Conservation (phyloP, 176 grass and related monocot species). For the Elaeis guineensis region DNA sequence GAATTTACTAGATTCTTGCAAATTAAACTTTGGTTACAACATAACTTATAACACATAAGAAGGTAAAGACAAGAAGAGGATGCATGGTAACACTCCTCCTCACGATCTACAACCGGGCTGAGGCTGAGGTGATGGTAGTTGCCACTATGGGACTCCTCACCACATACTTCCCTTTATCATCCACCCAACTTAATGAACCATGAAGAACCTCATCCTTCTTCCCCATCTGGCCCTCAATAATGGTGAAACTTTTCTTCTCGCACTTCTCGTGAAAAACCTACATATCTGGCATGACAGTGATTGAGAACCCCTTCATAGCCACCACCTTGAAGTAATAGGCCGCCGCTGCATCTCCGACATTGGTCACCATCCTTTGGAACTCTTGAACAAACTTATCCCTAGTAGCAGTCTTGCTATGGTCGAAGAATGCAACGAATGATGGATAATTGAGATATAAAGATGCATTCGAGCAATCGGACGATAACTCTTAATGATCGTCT, state of each 20-base stretch:
- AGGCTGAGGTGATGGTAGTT: conserved; percentile 40
- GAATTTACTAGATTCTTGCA: too few species aligned
- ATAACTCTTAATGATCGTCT: conserved; percentile 37
- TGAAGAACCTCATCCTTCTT: conserved; percentile 31
- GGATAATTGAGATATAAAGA: conserved; percentile 50
- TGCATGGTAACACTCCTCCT: too few species aligned
- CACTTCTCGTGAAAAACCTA: conserved; percentile 41
- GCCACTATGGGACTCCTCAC: conserved; percentile 76
- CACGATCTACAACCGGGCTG: conserved; percentile 1
- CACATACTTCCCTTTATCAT: conserved; percentile 49
- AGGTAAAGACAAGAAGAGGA: background rate
- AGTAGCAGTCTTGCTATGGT: background rate
- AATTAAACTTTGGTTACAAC: too few species aligned
- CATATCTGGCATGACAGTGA: conserved; percentile 27
- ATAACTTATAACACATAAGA: too few species aligned
- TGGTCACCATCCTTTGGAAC: conserved; percentile 54
- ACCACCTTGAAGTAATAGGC: conserved; percentile 43
- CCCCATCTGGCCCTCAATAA: conserved; percentile 34
- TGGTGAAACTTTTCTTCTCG: conserved; percentile 36
- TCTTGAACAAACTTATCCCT: background rate
- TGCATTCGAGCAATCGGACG: conserved; percentile 31
- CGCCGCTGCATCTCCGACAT: conserved; percentile 38
- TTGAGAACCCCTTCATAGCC: conserved; percentile 33
- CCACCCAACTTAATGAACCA: conserved; percentile 73
- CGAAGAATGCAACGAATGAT: conserved; percentile 29